These are phyloP conservation scores for Clitoria ternatea DNA, from an alignment of 306 rosid genomes.

Conservation along the genomic window DNA sequence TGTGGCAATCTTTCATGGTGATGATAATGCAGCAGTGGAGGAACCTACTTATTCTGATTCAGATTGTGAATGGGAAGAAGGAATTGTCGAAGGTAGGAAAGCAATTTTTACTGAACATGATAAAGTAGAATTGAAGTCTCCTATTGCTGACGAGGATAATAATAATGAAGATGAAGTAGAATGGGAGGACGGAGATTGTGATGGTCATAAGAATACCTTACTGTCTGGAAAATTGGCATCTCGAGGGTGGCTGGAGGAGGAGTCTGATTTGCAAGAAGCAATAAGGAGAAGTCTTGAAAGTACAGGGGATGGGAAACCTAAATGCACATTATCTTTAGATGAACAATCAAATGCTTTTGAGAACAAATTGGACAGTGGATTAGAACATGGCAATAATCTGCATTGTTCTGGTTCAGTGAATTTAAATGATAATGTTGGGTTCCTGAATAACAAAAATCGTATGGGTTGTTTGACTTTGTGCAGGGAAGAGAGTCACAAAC, in stretches of 20 bases:
- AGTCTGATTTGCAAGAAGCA: slow-evolving; percentile 81
- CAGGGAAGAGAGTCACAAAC: slow-evolving; percentile 29
- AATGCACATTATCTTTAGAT: slow-evolving; percentile 15
- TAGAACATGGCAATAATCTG: slow-evolving; percentile 11
- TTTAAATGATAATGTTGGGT: slow-evolving; percentile 17
- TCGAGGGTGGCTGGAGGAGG: slow-evolving; percentile 71
- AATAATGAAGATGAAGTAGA: slow-evolving; percentile 69
- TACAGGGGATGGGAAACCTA: slow-evolving; percentile 27
- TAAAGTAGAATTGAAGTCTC: slow-evolving; percentile 24
- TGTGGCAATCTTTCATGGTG: slow-evolving; percentile 26
- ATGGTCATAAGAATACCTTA: slow-evolving; percentile 34
- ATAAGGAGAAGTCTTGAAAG: slow-evolving; percentile 79
- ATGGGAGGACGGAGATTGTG: slow-evolving; percentile 79
- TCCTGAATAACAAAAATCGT: slow-evolving; percentile 18
- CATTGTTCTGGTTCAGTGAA: slow-evolving; percentile 19
- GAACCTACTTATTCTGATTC: slow-evolving; percentile 44
- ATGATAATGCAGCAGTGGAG: slow-evolving; percentile 29
- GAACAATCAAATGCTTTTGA: slow-evolving; percentile 24
- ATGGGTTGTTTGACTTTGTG: slow-evolving; percentile 14
- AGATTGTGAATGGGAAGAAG: slow-evolving; percentile 76
- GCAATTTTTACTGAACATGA: slow-evolving; percentile 23
- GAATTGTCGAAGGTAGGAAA: slow-evolving; percentile 36
- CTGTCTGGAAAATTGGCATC: slow-evolving; percentile 38
- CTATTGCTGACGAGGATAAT: slow-evolving; percentile 20
- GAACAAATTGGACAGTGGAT: slow-evolving; percentile 17